phyloP scores from a whole-genome alignment of 306 rosid species.

The Cicer arietinum region DNA sequence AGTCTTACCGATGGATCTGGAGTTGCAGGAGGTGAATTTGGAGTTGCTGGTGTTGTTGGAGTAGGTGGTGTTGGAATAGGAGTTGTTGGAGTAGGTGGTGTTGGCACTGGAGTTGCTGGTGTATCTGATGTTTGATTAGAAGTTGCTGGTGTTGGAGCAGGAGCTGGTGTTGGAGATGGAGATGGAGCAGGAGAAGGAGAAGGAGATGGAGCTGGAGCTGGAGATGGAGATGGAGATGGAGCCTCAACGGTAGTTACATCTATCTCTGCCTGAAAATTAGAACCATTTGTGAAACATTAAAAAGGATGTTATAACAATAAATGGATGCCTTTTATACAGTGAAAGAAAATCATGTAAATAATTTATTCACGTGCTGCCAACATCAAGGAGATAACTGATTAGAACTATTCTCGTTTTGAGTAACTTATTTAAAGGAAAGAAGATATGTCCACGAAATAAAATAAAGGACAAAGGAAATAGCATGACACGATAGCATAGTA shows the following conservation, averaged over 20 bases:
- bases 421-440: not conserved
- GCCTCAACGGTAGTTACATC: constrained; percentile 38
- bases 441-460: not conserved
- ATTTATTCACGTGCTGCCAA: not conserved
- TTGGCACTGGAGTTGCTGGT: not conserved
- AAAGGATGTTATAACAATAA: not conserved
- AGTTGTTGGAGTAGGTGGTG: not conserved
- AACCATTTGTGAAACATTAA: not conserved
- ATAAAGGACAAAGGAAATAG: not conserved
- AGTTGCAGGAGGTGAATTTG: not conserved
- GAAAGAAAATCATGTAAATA: not conserved
- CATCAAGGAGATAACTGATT: no score
- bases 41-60: not conserved
- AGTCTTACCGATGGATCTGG: constrained; percentile 44
- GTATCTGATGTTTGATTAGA: not conserved
- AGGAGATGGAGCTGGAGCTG: not conserved
- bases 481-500: no score
- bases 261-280: constrained; percentile 36
- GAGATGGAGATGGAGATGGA: constrained; percentile 39
- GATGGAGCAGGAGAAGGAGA: not conserved
- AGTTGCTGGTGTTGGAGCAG: not conserved
- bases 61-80: not conserved
- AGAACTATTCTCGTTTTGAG: not conserved
- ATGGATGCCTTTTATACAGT: not conserved
- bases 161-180: not conserved